Evolutionary conservation across 768 basidiomycete genomes (phyloP).

Genomic region (Serendipita indica): DNA sequence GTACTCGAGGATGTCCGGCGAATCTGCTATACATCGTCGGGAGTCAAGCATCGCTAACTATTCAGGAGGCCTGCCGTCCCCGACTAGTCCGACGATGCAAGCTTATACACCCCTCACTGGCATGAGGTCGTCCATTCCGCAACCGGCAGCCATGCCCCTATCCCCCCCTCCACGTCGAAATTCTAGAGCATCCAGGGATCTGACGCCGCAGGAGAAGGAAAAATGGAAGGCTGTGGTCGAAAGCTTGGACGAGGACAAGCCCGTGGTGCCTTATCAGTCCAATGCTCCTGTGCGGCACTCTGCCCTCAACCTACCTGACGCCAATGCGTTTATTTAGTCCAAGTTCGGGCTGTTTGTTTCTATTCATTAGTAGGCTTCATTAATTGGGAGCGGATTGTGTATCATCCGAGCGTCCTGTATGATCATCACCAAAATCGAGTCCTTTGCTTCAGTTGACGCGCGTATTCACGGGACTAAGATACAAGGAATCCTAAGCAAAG

Average conservation of each 20-base stretch:
- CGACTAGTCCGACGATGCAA: constrained; percentile 26
- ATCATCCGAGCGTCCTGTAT: no score
- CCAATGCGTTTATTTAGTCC: no score
- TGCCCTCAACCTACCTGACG: not conserved
- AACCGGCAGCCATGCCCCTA: constrained; percentile 18
- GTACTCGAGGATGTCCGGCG: constrained; percentile 20
- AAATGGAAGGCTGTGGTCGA: not conserved
- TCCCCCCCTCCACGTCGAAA: constrained; percentile 15
- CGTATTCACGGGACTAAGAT: no score
- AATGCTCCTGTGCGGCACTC: not conserved
- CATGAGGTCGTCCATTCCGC: constrained; percentile 51
- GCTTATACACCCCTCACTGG: not conserved
- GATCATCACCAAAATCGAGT: no score
- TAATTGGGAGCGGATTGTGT: no score
- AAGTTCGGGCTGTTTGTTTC: no score
- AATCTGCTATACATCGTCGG: not conserved
- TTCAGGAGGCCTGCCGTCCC: constrained; percentile 44
- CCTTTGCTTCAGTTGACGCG: no score
- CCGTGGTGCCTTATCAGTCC: not conserved
- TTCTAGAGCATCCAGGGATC: constrained; percentile 9
- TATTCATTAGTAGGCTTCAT: no score
- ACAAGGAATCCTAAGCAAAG: constrained; percentile 63
- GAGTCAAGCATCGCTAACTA: constrained; percentile 28
- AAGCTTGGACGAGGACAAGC: not conserved
- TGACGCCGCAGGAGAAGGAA: constrained; percentile 2